phyloP scores from a whole-genome alignment of 495 filamentous ascomycete species.

The Talaromyces trachyspermus region DNA sequence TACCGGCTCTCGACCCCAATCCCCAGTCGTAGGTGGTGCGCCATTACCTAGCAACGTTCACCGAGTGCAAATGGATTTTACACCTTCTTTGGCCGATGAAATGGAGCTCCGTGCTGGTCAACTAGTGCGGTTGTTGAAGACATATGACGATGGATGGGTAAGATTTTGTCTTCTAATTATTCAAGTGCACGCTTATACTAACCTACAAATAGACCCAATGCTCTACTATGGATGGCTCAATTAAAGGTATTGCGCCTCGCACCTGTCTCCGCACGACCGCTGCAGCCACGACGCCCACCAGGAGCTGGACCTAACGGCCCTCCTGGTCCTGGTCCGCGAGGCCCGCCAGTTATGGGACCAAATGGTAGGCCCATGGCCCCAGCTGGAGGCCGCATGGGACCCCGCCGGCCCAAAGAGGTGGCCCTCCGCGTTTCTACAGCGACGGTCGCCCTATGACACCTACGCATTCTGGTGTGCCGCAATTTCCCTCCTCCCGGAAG shows the following conservation, averaged over 20 bases:
- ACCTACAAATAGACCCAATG: slow-evolving; percentile 66
- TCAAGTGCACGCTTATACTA: slow-evolving; percentile 21
- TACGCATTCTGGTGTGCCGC: slow-evolving; percentile 15
- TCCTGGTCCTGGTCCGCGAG: slow-evolving; percentile 40
- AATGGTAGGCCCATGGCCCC: slow-evolving; percentile 45
- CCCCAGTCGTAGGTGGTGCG: slow-evolving; percentile 39
- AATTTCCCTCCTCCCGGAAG: slow-evolving; percentile 27
- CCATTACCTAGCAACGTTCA: slow-evolving; percentile 58
- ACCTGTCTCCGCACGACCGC: slow-evolving; percentile 86
- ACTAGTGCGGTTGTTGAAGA: slow-evolving; percentile 80
- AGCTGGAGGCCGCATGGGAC: slow-evolving; percentile 18
- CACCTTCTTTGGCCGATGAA: slow-evolving; percentile 87
- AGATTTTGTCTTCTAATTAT: slow-evolving; percentile 25
- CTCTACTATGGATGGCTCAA: slow-evolving; percentile 77
- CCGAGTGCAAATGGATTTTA: slow-evolving; percentile 93
- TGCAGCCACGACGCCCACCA: slow-evolving; percentile 64
- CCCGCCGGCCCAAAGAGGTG: slow-evolving; percentile 16
- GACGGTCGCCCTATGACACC: slow-evolving; percentile 36
- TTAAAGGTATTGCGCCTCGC: slow-evolving; percentile 87
- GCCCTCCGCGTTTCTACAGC: slow-evolving; percentile 31
- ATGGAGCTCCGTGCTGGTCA: slow-evolving; percentile 70
- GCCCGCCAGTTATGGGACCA: slow-evolving; percentile 44
- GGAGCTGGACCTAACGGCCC: slow-evolving; percentile 16
- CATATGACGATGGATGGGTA: slow-evolving; percentile 99
- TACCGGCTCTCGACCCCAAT: slow-evolving; percentile 25